Evolutionary conservation across 352 stramenopile species (phyloP).

Genomic region (Hyaloperonospora arabidopsidis): DNA sequence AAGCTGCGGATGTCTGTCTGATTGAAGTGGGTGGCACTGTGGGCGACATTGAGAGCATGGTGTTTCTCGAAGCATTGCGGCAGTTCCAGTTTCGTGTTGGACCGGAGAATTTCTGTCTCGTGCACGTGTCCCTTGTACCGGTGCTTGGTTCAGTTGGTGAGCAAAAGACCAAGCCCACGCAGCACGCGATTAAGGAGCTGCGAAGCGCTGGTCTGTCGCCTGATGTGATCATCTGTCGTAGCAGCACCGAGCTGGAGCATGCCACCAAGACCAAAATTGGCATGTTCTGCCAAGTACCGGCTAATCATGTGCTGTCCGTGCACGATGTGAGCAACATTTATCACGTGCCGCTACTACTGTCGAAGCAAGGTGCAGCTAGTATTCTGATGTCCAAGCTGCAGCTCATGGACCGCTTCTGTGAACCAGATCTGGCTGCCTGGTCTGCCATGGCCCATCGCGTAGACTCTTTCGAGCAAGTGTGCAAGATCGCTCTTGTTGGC

Average conservation of each 20-base stretch:
- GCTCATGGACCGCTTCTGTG: slow-evolving; percentile 81
- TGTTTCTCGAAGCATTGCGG: slow-evolving; percentile 98
- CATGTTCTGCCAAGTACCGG: slow-evolving; percentile 97
- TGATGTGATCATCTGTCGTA: slow-evolving; percentile 96
- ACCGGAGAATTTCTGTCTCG: slow-evolving; percentile 96
- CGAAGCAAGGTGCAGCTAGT: slow-evolving; percentile 92
- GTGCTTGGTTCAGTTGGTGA: slow-evolving; percentile 97
- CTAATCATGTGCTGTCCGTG: slow-evolving; percentile 93
- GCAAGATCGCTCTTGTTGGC: slow-evolving; percentile 96
- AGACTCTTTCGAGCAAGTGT: slow-evolving; percentile 85
- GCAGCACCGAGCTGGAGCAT: slow-evolving; percentile 87
- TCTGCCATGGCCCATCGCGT: slow-evolving; percentile 90
- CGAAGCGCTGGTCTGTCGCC: slow-evolving; percentile 92
- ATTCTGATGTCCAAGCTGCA: slow-evolving; percentile 91
- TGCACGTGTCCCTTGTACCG: slow-evolving; percentile 98
- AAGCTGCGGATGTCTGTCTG: slow-evolving; percentile 94
- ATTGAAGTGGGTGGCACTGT: slow-evolving; percentile 99
- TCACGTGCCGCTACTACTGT: slow-evolving; percentile 96
- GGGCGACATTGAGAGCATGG: slow-evolving; percentile 99
- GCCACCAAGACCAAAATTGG: slow-evolving; percentile 95
- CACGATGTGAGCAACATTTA: slow-evolving; percentile 99
- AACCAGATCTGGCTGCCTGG: slow-evolving; percentile 77
- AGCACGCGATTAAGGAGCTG: slow-evolving; percentile 99
- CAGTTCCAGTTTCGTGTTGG: slow-evolving; percentile 99
- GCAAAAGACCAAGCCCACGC: slow-evolving; percentile 99